phyloP scores from a whole-genome alignment of 169 alveolate genomes.

The Amoebophrya sp. region DNA sequence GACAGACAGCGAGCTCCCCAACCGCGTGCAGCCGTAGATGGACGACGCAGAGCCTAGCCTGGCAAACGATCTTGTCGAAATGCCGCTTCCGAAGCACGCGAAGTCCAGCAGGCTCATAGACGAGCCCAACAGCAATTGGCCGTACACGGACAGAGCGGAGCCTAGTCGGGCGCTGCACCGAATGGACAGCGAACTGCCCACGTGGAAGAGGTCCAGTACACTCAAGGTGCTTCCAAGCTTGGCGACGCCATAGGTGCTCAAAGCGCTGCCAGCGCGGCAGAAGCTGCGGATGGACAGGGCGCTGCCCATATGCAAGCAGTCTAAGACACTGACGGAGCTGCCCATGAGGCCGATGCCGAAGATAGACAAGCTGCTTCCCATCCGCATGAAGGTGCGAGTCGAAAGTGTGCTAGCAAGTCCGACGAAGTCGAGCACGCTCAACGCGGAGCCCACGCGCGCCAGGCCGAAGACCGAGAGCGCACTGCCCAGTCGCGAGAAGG shows the following conservation, averaged over 20 bases:
- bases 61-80: neutral
- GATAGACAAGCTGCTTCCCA: neutral
- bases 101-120: neutral
- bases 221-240: conserved; percentile 18
- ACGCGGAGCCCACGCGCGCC: neutral
- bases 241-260: conserved; percentile 35
- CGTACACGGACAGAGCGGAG: neutral
- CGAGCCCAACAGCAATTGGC: neutral
- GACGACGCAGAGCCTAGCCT: neutral
- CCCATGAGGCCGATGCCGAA: conserved; percentile 18
- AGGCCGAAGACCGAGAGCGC: conserved; percentile 10
- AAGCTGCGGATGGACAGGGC: conserved; percentile 8
- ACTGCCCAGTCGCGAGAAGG: conserved; percentile 29
- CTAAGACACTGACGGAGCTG: conserved; percentile 24
- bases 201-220: neutral
- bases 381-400: neutral
- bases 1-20: neutral
- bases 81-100: neutral
- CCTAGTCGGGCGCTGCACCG: neutral
- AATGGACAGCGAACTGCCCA: neutral
- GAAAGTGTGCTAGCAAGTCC: neutral
- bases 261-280: conserved; percentile 34
- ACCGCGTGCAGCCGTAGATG: neutral
- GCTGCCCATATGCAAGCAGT: conserved; percentile 39
- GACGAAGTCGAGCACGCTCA: conserved; percentile 24